Base-by-base conservation (phyloP, 2,329 filamentous ascomycete species). In the Arthrinium phaeospermum region DNA sequence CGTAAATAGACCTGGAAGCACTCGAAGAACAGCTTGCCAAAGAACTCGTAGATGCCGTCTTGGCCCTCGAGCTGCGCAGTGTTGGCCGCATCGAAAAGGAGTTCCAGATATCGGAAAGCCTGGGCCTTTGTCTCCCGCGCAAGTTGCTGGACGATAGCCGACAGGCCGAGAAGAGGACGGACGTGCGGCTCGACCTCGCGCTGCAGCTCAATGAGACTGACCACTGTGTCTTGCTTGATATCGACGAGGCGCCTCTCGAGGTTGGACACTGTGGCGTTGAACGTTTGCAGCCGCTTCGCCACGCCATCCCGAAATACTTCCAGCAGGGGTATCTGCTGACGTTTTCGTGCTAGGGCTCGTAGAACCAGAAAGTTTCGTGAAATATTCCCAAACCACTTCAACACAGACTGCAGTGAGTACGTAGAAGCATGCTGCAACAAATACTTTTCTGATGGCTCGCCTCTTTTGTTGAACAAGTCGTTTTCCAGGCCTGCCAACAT, bases 401-500 rank as follows among this genome's bases (percentile, higher is more conserved):
- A 79, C 13, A 90, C 76, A 1, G 86, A 85, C 70, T 81, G 83
- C 78, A 88, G 85, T 0, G 87, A 85, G 30, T 88, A 85, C 84
- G 83, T 85, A 0, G 86, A 85, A 14, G 89, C 80, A 72, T 87
- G 83, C 0, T 81, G 77, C 37, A 90, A 82, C 71, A 89, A 85
- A 71, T 85, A 89, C 1, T 76, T 77, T 4, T 82, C 77, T 1
- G 82, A 79, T 0, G 85, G 84, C 8, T 79, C 75, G 19, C 83
- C 84, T 68, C 85, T 78, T 4, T 76, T 30, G 71, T 83, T 83
- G 77, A 95, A 98, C 0, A 98, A 79, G 1, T 91, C 92, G 2
- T 93, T 96, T 7, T 91, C 88, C 4, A 96, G 84, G 0, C 95
- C 95, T 71, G 91, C 89, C 0, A 98, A 87, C 94, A 98, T 97